Percentiles rank a stretch among this genome's conserved stretches.
Evolutionary conservation across 2,329 filamentous ascomycete genomes (phyloP).

Genomic region (Bimuria novae-zelandiae): DNA sequence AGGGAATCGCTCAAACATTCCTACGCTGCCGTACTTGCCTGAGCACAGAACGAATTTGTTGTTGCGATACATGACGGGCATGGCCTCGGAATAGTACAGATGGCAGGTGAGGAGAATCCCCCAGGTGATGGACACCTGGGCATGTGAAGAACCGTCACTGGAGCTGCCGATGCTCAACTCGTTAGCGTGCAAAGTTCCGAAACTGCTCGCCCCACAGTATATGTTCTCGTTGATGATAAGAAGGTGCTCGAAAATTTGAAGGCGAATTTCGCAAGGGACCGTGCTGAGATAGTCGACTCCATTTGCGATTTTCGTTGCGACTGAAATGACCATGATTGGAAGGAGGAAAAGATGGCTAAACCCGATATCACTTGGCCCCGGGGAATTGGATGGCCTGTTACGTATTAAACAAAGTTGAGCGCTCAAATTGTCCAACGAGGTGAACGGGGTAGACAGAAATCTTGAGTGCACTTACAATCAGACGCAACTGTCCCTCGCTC

Average conservation of each 20-base stretch:
- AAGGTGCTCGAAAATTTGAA: constrained; percentile 25
- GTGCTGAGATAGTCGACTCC: not conserved
- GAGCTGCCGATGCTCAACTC: constrained; percentile 8
- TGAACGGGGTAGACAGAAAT: too few species aligned
- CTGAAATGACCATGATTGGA: not conserved
- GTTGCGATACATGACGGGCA: constrained; percentile 21
- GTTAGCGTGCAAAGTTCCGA: constrained; percentile 14
- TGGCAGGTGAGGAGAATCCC: constrained; percentile 25
- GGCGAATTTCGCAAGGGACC: constrained; percentile 22
- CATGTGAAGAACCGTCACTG: not conserved
- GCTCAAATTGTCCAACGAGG: too few species aligned
- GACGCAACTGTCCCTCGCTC: too few species aligned
- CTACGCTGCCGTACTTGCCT: constrained; percentile 12
- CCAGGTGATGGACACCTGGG: constrained; percentile 16
- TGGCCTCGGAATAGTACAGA: constrained; percentile 21
- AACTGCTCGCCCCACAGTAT: constrained; percentile 16
- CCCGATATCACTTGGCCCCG: too few species aligned
- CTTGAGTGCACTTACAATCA: too few species aligned
- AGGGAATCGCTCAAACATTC: constrained; percentile 22
- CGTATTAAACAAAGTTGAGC: too few species aligned
- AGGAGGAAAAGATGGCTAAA: too few species aligned
- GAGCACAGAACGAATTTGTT: constrained; percentile 26
- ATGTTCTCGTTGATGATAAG: constrained; percentile 13
- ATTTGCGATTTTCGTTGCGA: not conserved
- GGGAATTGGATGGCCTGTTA: too few species aligned